Evolutionary conservation across 495 filamentous ascomycete genomes (phyloP), one percentile per base, ranked within the genome.

Genomic region (Aspergillus affinis): DNA sequence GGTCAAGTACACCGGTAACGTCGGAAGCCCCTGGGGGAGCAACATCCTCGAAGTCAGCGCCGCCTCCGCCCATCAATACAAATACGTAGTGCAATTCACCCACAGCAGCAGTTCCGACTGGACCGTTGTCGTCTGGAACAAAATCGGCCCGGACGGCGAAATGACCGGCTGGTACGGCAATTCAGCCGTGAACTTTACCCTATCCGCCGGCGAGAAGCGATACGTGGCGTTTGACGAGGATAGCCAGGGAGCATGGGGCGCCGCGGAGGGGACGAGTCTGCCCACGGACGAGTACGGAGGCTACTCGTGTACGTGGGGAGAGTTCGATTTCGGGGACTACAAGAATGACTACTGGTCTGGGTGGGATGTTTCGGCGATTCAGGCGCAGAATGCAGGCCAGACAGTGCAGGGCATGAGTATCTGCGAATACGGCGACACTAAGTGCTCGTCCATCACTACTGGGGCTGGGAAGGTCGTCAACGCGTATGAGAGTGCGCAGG

Each of bases 111-210:
- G 58, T 6, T 61, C 54, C 47, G 30, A 48, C 50, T 79, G 78
- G 70, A 78, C 72, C 7, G 72, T 83, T 36, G 69, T 69, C 12
- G 52, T 84, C 65, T 85, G 83, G 83, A 82, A 84, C 72, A 85
- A 84, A 66, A 61, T 75, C 55, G 81, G 75, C 2, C 71, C 72
- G 0, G 75, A 79, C 52, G 71, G 68, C 12, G 67, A 72, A 26
- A 61, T 79, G 61, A 65, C 69, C 45, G 74, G 80, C n/a, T 82
- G 75, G 68, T 81, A 81, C 55, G 73, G 71, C 6, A 61, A 75
- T 49, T 74, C 76, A 4, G 75, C 75, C 12, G 30, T 83, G 27
- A 75, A 60, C 19, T 76, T 84, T 51, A 60, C 68, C 19, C 69
- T 85, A n/a, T 58, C 69, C 7, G 65, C 79, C 19, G 75, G 75